Evolutionary conservation across 108 stramenopile genomes (phyloP).

Genomic region (Discostella stelligeroides): DNA sequence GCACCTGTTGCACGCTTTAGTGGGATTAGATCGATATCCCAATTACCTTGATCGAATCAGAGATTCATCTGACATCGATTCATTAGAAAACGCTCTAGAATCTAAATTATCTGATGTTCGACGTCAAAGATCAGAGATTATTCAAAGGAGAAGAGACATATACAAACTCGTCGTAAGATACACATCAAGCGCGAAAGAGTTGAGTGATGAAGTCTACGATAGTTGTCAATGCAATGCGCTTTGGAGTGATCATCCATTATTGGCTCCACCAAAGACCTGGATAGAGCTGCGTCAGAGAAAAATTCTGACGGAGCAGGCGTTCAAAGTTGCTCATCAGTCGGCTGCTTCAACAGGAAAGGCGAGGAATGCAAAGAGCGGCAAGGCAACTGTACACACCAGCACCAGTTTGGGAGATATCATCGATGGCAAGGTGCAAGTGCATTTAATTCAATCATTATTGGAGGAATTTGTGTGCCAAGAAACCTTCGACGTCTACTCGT

Average conservation of each 20-base stretch:
- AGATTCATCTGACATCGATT: conserved; percentile 46
- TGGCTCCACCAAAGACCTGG: conserved; percentile 39
- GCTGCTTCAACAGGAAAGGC: conserved; percentile 14
- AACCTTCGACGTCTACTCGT: conserved; percentile 75
- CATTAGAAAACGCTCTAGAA: conserved; percentile 63
- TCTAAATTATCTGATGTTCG: conserved; percentile 52
- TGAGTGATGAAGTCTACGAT: conserved; percentile 5
- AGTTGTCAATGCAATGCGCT: conserved; percentile 14
- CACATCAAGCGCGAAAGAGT: conserved; percentile 10
- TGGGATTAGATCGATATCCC: conserved; percentile 82
- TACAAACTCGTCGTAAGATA: conserved; percentile 28
- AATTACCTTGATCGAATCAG: conserved; percentile 69
- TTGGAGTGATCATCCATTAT: conserved; percentile 21
- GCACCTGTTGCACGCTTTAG: conserved; percentile 79
- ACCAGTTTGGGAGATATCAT: conserved; percentile 57
- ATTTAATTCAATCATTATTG: conserved; percentile 60
- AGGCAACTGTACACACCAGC: conserved; percentile 1
- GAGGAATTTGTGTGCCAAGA: conserved; percentile 72
- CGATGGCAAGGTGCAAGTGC: conserved; percentile 46
- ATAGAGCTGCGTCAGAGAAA: conserved; percentile 24
- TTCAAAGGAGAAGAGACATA: conserved; percentile 31
- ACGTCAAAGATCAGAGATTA: conserved; percentile 47
- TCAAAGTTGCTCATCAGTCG: conserved; percentile 40
- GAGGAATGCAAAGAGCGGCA: not conserved
- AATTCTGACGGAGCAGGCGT: conserved; percentile 28